Conservation (phyloP, 2,329 filamentous ascomycete genomes). For the Aspergillus sp. region DNA sequence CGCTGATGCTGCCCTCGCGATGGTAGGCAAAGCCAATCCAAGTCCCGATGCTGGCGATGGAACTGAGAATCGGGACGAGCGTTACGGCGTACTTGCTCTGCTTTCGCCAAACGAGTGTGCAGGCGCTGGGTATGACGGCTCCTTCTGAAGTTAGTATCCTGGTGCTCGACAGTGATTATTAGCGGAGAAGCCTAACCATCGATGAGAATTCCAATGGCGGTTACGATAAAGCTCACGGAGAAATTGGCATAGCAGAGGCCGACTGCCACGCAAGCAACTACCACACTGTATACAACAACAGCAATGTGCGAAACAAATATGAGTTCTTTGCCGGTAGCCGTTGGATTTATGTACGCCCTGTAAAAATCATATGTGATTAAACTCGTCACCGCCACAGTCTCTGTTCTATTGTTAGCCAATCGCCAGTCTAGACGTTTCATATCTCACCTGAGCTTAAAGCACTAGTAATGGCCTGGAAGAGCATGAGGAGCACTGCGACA, state of each 20-base stretch:
- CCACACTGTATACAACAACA: constrained; percentile 31
- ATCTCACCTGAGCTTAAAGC: constrained; percentile 14
- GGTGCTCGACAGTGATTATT: too few relatives aligned
- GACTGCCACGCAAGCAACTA: constrained; percentile 9
- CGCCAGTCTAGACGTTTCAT: too few relatives aligned
- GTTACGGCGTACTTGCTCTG: constrained; percentile 25
- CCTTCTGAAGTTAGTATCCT: background rate
- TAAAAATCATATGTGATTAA: constrained; percentile 31
- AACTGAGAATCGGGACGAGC: constrained; percentile 21
- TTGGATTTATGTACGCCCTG: constrained; percentile 28
- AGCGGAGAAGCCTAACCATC: background rate
- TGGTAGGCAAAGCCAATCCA: constrained; percentile 38
- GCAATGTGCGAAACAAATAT: constrained; percentile 22
- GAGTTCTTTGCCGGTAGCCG: constrained; percentile 20
- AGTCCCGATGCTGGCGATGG: constrained; percentile 22
- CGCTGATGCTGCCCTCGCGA: constrained; percentile 34
- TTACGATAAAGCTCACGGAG: constrained; percentile 19
- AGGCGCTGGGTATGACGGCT: constrained; percentile 30
- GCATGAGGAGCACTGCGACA: constrained; percentile 31
- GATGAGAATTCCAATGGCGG: constrained; percentile 24
- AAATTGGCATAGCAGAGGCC: constrained; percentile 28
- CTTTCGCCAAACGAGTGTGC: constrained; percentile 32
- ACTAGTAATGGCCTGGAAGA: constrained; percentile 45
- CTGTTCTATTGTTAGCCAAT: too few relatives aligned
- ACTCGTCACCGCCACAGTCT: background rate